Conservation (phyloP, 345 rosid species). For the Eutrema heterophyllum region DNA sequence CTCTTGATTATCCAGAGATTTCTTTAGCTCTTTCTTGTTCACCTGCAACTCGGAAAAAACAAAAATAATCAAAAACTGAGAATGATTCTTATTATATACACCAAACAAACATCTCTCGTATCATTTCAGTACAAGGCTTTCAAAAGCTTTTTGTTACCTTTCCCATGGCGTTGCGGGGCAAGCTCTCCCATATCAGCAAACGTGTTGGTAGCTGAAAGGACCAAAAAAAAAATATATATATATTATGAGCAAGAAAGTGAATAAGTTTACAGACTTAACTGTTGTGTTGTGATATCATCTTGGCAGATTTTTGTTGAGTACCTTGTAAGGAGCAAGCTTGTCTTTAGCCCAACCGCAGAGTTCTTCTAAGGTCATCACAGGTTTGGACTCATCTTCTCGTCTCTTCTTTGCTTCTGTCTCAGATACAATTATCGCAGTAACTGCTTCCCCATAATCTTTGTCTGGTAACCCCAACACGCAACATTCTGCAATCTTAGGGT, state of each 20-base stretch:
- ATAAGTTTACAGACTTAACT: neutral
- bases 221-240: too few relatives aligned
- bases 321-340: conserved; percentile 99
- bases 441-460: conserved; percentile 84
- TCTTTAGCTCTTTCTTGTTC: conserved; percentile 89
- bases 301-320: conserved; percentile 17
- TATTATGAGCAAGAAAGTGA: too few relatives aligned
- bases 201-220: conserved; percentile 81
- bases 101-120: neutral
- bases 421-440: conserved; percentile 63
- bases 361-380: conserved; percentile 68
- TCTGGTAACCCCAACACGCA: conserved; percentile 90
- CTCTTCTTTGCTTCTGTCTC: conserved; percentile 46
- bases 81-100: neutral
- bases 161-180: conserved; percentile 99
- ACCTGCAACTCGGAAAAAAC: conserved; percentile 44
- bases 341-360: conserved; percentile 82
- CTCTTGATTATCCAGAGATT: conserved; percentile 39
- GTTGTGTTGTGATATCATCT: neutral
- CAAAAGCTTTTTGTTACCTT: conserved; percentile 46
- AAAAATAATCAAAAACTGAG: neutral
- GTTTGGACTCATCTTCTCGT: conserved; percentile 41
- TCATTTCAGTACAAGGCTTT: neutral
- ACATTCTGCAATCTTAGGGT: conserved; percentile 79
- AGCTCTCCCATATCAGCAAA: conserved; percentile 73